phyloP scores from a whole-genome alignment of 805 yeast genomes.

The Jamesozyma spencerorum region DNA sequence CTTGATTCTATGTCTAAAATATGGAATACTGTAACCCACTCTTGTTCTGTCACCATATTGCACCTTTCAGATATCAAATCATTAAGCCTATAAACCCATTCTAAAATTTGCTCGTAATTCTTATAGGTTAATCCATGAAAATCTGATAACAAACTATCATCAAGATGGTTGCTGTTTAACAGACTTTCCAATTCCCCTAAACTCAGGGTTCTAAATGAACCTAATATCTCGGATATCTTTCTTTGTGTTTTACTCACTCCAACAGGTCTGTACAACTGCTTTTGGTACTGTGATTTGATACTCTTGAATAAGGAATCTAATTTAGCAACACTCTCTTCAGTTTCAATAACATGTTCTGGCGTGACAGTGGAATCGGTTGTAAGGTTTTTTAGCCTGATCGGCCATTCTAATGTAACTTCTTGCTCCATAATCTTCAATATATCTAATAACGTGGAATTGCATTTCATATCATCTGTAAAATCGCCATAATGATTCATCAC shows the following conservation, averaged over 20 bases:
- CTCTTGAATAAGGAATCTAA: conserved; percentile 45
- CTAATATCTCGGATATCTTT: conserved; percentile 14
- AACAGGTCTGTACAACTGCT: conserved; percentile 57
- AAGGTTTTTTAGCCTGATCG: conserved; percentile 32
- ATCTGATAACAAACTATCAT: conserved; percentile 24
- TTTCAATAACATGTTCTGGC: conserved; percentile 16
- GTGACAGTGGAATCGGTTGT: conserved; percentile 9
- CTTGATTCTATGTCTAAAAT: conserved; percentile 60
- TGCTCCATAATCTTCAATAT: conserved; percentile 59
- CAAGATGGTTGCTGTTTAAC: conserved; percentile 10
- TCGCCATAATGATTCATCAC: conserved; percentile 66
- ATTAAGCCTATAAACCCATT: conserved; percentile 58
- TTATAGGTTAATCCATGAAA: conserved; percentile 13
- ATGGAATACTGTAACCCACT: conserved; percentile 75
- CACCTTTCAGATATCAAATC: conserved; percentile 49
- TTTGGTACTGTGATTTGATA: conserved; percentile 60
- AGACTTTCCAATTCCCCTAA: conserved; percentile 11
- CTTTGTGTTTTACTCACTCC: conserved; percentile 20
- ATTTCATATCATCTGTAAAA: conserved; percentile 57
- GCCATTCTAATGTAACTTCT: conserved; percentile 49
- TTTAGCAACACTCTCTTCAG: conserved; percentile 22
- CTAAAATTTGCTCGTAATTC: conserved; percentile 39
- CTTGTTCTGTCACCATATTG: conserved; percentile 40
- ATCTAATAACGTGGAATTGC: conserved; percentile 52
- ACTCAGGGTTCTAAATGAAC: conserved; percentile 13